Evolutionary conservation across 2,329 filamentous ascomycete genomes (phyloP), one percentile per base, ranked within the genome.

Genomic region (Paraphaeosphaeria minitans): DNA sequence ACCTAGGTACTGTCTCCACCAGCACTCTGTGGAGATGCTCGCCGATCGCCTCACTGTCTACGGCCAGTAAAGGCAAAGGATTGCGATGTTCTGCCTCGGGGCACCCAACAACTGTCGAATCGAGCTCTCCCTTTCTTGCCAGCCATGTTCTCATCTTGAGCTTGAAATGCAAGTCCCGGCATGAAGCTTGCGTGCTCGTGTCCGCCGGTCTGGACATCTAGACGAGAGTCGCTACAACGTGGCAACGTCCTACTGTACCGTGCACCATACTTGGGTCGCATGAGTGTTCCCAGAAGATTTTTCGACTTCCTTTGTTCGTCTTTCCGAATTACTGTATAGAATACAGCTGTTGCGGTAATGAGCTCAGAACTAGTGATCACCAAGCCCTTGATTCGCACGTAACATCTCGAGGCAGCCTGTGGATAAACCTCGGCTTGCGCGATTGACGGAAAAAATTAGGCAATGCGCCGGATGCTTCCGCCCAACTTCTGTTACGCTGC

Each of bases 1-100:
- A 51, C 24, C n/a, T n/a, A n/a, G n/a, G n/a, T n/a, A n/a, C 27
- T 50, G 48, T 51, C 48, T 51, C 48, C 48, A 39, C 35, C 33
- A n/a, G 21, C 16, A 22, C 29, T 19, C 10, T 37, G 47, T 49
- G 47, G 47, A 37, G 21, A 24, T 29, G 19, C 19, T 22, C 47
- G 31, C 47, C 27, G 29, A 47, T 43, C 41, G 19, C 19, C 8
- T 43, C n/a, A n/a, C n/a, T n/a, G n/a, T 1, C 19, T 22, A 43
- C 41, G 19, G 19, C 19, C 41, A 8, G 37, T 39, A 39, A 19
- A 39, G 14, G 37, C 14, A 19, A 39, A 39, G 37, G 16, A 16
- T 19, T 19, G 37, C 37, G 7, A 39, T 39, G 2, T 7, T 43
- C 19, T n/a, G 10, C 6, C 24, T 6, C 24, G 24, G 24, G 24